Conservation (phyloP, 192 early-diverging fungal species). For the Dissophora globulifera region DNA sequence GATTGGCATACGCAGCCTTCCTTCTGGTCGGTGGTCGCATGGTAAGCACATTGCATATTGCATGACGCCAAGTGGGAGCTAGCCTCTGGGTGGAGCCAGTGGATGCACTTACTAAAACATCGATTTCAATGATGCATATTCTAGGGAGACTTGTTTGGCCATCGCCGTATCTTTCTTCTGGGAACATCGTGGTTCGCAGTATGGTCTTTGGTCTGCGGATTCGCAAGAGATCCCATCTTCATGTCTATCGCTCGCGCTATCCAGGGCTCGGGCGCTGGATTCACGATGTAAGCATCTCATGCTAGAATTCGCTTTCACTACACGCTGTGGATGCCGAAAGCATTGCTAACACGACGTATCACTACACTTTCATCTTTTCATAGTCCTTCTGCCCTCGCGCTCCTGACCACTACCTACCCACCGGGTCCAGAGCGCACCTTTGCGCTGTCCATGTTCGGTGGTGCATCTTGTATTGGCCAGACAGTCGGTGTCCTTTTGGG, state of each 20-base stretch:
- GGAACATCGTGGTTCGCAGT: constrained; percentile 45
- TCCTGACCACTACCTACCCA: constrained; percentile 43
- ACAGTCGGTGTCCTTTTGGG: constrained; percentile 46
- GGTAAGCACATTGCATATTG: constrained; percentile 7
- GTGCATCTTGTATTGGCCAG: constrained; percentile 41
- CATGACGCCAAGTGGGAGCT: no score
- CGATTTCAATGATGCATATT: no score
- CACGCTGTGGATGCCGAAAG: no score
- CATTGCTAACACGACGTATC: background rate
- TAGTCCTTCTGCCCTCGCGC: constrained; percentile 39
- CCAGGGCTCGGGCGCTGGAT: constrained; percentile 49
- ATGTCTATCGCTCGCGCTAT: constrained; percentile 49
- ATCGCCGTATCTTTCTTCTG: constrained; percentile 35
- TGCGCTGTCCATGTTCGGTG: constrained; percentile 44
- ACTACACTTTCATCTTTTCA: background rate
- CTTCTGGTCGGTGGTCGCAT: constrained; percentile 49
- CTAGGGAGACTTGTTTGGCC: constrained; percentile 55
- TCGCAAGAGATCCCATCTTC: constrained; percentile 50
- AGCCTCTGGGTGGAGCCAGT: no score
- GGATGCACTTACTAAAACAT: no score
- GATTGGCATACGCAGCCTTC: constrained; percentile 51
- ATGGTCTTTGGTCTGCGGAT: constrained; percentile 45
- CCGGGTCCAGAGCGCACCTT: constrained; percentile 38
- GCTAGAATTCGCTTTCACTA: no score
- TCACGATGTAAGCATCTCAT: constrained; percentile 53